These are phyloP conservation scores for Claviceps humidiphila DNA, from an alignment of 2,329 filamentous ascomycete genomes.

Conservation along the genomic window DNA sequence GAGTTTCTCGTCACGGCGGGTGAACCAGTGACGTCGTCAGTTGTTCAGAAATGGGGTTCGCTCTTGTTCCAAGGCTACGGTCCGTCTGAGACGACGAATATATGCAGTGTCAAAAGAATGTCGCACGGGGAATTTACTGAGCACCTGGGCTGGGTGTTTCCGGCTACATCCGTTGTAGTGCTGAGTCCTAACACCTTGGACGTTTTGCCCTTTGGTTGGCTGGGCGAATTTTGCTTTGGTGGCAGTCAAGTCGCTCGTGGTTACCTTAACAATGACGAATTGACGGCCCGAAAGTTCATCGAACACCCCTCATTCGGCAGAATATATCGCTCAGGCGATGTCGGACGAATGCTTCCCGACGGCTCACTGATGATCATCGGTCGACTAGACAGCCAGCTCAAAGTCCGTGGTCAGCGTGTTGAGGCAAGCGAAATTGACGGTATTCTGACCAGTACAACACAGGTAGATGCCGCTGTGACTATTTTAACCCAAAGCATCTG, in stretches of 20 bases:
- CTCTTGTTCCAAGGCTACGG: constrained; percentile 72
- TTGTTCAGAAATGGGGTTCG: constrained; percentile 55
- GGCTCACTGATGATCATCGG: constrained; percentile 62
- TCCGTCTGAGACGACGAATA: constrained; percentile 77
- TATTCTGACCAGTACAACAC: constrained; percentile 36
- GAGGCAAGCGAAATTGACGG: constrained; percentile 66
- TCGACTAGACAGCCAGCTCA: constrained; percentile 66
- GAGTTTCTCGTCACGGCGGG: constrained; percentile 69
- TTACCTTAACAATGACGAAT: constrained; percentile 52
- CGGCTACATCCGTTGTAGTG: constrained; percentile 65
- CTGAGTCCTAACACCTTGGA: constrained; percentile 31
- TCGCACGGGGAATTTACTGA: constrained; percentile 44
- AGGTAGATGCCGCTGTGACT: constrained; percentile 50
- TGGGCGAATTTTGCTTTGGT: constrained; percentile 79
- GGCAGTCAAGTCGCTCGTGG: constrained; percentile 68
- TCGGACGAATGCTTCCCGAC: constrained; percentile 66
- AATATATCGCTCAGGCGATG: constrained; percentile 71
- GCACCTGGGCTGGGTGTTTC: constrained; percentile 63
- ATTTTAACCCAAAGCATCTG: constrained; percentile 37
- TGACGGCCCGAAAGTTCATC: constrained; percentile 56
- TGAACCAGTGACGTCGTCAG: constrained; percentile 61
- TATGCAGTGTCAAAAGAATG: constrained; percentile 64
- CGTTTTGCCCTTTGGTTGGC: constrained; percentile 52
- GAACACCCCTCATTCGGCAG: constrained; percentile 54
- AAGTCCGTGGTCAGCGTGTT: constrained; percentile 67